A percentile compares a stretch with the other conserved stretches of the same genome.
These are phyloP conservation scores for Phaeotremella skinneri DNA, from an alignment of 768 basidiomycete species.

Conservation along the genomic window DNA sequence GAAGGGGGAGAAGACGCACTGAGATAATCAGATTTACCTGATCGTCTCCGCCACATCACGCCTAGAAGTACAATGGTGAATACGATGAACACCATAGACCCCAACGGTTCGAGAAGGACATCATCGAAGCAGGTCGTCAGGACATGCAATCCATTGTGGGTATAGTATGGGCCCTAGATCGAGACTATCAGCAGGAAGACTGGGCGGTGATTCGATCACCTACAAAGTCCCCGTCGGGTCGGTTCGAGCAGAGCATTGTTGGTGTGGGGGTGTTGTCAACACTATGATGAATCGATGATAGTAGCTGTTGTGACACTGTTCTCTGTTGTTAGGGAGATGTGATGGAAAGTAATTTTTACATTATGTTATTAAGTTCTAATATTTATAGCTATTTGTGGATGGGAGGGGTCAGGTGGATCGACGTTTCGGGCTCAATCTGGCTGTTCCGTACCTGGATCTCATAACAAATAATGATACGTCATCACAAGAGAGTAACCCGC, in stretches of 20 bases:
- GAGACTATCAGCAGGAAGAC: neutral
- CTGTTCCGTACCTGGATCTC: too few species aligned
- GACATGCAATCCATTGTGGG: neutral
- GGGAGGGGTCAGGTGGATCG: neutral
- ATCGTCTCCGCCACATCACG: neutral
- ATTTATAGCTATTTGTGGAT: neutral
- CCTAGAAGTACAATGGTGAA: neutral
- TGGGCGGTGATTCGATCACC: neutral
- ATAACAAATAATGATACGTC: too few species aligned
- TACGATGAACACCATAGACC: constrained; percentile 9
- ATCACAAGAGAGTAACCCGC: too few species aligned
- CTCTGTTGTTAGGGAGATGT: too few species aligned
- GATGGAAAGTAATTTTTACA: neutral
- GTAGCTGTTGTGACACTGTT: too few species aligned
- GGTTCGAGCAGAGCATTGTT: neutral
- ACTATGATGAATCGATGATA: too few species aligned
- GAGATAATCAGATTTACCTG: neutral
- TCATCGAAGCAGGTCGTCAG: constrained; percentile 10
- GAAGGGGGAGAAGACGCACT: neutral
- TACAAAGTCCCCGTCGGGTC: constrained; percentile 11
- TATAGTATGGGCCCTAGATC: neutral
- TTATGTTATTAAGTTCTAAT: neutral
- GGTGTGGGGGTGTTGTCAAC: too few species aligned
- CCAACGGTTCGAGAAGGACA: constrained; percentile 10
- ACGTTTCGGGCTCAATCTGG: too few species aligned